Evolutionary conservation across 306 rosid species (phyloP).

Genomic region (Quillaja saponaria): DNA sequence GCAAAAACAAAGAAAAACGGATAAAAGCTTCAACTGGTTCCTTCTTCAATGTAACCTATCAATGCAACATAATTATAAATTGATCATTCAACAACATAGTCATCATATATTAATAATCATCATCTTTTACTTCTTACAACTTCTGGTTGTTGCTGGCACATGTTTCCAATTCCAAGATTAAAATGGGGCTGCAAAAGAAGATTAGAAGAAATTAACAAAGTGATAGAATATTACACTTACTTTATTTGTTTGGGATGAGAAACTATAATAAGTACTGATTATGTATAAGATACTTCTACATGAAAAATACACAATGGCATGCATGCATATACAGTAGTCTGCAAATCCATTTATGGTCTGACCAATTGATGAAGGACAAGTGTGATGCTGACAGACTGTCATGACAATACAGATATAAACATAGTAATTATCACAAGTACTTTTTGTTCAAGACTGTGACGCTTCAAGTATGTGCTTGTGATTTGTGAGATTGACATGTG

Average conservation of each 20-base stretch:
- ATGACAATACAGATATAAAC: slow-evolving; percentile 30
- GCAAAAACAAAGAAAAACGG: background rate
- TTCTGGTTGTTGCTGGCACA: slow-evolving; percentile 59
- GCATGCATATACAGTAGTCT: slow-evolving; percentile 5
- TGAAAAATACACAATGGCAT: slow-evolving; percentile 23
- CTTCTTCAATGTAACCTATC: slow-evolving; percentile 62
- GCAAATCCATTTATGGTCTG: slow-evolving; percentile 28
- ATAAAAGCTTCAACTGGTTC: slow-evolving; percentile 68
- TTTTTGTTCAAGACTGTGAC: too few species aligned
- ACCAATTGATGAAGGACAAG: slow-evolving; percentile 31
- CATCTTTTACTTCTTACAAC: slow-evolving; percentile 66
- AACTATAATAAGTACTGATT: slow-evolving; percentile 11
- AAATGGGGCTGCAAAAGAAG: background rate
- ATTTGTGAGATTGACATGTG: too few species aligned
- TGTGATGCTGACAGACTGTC: slow-evolving; percentile 35
- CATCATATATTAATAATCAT: slow-evolving; percentile 83
- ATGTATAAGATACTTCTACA: slow-evolving; percentile 7
- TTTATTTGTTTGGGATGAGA: slow-evolving; percentile 27
- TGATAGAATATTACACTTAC: slow-evolving; percentile 24
- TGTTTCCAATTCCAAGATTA: slow-evolving; percentile 51
- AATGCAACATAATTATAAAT: slow-evolving; percentile 51
- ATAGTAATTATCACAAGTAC: slow-evolving; percentile 13
- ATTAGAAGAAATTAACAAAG: background rate
- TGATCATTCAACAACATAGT: slow-evolving; percentile 66
- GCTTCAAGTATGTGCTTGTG: too few species aligned